Evolutionary conservation across 2,329 filamentous ascomycete species (phyloP).

Genomic region (Hyphodiscus sp.): DNA sequence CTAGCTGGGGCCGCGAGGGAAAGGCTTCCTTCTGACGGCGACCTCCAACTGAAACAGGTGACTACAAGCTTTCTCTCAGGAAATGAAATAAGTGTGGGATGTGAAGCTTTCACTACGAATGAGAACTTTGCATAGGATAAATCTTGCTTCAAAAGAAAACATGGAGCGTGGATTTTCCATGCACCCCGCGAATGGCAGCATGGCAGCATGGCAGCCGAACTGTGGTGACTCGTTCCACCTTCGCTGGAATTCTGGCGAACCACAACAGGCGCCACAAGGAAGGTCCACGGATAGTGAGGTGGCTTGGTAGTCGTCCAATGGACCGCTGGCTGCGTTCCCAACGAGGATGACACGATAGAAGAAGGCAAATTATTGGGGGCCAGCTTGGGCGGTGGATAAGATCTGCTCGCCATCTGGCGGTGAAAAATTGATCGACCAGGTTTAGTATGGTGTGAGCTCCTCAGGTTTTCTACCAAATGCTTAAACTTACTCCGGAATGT

Average conservation of each 20-base stretch:
- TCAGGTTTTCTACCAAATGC: neutral
- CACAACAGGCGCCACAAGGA: neutral
- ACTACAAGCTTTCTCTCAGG: neutral
- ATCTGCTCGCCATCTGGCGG: constrained; percentile 2
- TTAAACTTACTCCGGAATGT: neutral
- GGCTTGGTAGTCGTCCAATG: neutral
- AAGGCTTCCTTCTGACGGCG: neutral
- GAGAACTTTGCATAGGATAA: constrained; percentile 3
- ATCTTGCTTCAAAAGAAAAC: neutral
- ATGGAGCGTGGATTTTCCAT: neutral
- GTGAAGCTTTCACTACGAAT: neutral
- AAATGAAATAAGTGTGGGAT: neutral
- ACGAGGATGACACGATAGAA: neutral
- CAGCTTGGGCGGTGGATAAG: neutral
- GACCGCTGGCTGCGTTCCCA: neutral
- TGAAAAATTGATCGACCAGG: neutral
- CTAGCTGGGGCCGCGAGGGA: neutral
- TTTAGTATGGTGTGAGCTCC: neutral
- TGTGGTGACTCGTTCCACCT: neutral
- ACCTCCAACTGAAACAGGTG: neutral
- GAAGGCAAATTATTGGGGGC: constrained; percentile 5
- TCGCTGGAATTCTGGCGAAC: constrained; percentile 3
- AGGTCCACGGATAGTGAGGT: neutral
- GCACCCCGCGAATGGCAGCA: constrained; percentile 1
- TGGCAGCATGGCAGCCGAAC: neutral